These are phyloP conservation scores for Heliamphora exappendiculata DNA, from an alignment of 148 eudicot species.

Conservation along the genomic window DNA sequence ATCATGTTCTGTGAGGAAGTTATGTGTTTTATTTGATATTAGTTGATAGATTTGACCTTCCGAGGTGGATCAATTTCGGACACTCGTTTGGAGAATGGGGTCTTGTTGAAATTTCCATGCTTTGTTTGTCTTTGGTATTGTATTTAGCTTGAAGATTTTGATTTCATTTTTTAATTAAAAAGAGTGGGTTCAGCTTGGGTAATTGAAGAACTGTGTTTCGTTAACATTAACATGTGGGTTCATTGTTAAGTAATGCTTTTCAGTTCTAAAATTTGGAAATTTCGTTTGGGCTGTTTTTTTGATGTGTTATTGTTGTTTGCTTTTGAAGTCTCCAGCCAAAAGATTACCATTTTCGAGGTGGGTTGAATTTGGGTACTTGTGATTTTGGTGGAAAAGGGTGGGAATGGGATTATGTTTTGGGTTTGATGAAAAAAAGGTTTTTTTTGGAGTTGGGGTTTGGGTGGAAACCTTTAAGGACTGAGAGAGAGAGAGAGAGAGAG, in stretches of 20 bases:
- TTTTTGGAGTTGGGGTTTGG: constrained; percentile 5
- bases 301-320: constrained; percentile 8
- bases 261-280: not conserved
- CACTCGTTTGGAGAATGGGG: not conserved
- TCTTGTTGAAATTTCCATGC: not conserved
- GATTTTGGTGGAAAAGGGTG: constrained; percentile 1
- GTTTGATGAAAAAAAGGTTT: not conserved
- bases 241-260: not conserved
- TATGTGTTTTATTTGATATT: not conserved
- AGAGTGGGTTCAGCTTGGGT: constrained; percentile 5
- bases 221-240: not conserved
- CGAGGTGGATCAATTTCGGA: constrained; percentile 9
- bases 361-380: constrained; percentile 14
- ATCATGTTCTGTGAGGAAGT: constrained; percentile 1
- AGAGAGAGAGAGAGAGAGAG: not conserved
- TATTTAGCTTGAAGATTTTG: not conserved
- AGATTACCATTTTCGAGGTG: constrained; percentile 11
- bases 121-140: not conserved
- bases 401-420: constrained; percentile 5
- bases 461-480: not conserved
- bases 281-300: not conserved
- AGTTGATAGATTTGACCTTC: constrained; percentile 4
- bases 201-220: not conserved
- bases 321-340: constrained; percentile 11
- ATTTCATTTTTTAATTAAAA: not conserved